Conservation (phyloP, 306 rosid genomes). For the Sindora glabra region DNA sequence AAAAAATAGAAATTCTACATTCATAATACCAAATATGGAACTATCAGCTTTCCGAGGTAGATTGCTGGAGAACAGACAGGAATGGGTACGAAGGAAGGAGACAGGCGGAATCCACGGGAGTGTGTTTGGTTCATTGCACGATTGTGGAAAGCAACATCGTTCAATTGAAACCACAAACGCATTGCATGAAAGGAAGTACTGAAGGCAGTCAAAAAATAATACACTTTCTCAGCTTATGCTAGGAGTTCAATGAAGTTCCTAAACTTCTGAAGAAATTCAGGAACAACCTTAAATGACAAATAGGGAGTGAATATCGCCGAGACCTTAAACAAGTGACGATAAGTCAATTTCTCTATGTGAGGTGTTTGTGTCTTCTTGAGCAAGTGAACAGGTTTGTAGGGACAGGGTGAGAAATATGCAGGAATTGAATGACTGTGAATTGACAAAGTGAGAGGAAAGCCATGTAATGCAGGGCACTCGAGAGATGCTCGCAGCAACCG, state of each 20-base stretch:
- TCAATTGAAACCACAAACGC: slow-evolving; percentile 22
- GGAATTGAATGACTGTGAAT: slow-evolving; percentile 42
- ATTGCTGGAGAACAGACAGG: not conserved
- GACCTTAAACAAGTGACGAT: slow-evolving; percentile 14
- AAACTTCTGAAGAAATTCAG: not conserved
- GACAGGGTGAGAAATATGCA: slow-evolving; percentile 35
- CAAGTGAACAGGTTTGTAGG: slow-evolving; percentile 10
- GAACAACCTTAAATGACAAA: slow-evolving; percentile 12
- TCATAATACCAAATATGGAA: not conserved
- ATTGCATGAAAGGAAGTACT: slow-evolving; percentile 23
- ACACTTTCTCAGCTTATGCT: slow-evolving; percentile 4
- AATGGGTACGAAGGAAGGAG: no score
- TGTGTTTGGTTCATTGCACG: not conserved
- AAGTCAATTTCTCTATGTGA: slow-evolving; percentile 10
- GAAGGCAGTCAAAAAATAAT: no score
- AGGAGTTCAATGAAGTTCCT: not conserved
- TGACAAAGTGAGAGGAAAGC: no score
- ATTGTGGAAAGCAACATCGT: not conserved
- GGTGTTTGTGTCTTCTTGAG: slow-evolving; percentile 7
- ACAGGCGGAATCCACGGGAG: not conserved
- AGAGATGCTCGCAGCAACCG: no score
- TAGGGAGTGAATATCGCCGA: slow-evolving; percentile 7
- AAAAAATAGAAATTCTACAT: slow-evolving; percentile 6
- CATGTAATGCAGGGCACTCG: no score
- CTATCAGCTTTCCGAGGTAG: not conserved